A percentile compares a stretch with the other conserved stretches of the same genome.
Conservation (phyloP, 352 stramenopile species). For the Globisporangium lucens region DNA sequence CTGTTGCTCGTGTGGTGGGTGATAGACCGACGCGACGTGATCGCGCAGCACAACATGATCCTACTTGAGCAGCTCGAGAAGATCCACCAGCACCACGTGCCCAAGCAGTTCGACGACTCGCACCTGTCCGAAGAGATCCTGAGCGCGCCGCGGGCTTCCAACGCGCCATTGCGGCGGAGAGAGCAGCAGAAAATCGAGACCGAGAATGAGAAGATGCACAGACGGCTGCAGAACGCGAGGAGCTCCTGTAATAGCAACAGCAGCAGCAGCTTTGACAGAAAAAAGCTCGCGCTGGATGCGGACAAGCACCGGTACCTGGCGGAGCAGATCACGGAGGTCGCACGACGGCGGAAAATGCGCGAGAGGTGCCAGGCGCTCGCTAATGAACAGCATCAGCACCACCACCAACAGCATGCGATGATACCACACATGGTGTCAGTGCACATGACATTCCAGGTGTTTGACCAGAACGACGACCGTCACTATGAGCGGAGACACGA, state of each 20-base stretch:
- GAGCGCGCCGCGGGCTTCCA: constrained; percentile 34
- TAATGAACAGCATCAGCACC: not conserved
- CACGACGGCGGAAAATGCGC: constrained; percentile 36
- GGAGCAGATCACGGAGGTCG: constrained; percentile 56
- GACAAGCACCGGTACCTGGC: constrained; percentile 44
- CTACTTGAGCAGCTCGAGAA: constrained; percentile 47
- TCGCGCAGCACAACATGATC: constrained; percentile 47
- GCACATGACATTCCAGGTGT: not conserved
- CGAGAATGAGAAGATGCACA: constrained; percentile 50
- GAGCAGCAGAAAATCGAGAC: constrained; percentile 44
- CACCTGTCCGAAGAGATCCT: constrained; percentile 43
- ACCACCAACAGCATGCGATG: not conserved
- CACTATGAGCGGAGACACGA: not conserved
- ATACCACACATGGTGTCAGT: not conserved
- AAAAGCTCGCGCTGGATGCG: constrained; percentile 46
- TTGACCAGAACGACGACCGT: not conserved
- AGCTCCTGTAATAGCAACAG: constrained; percentile 27
- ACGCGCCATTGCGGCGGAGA: constrained; percentile 25
- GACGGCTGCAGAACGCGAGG: constrained; percentile 36
- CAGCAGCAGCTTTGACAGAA: constrained; percentile 20
- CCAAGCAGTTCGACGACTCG: constrained; percentile 62
- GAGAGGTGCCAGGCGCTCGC: constrained; percentile 28
- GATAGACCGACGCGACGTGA: constrained; percentile 45
- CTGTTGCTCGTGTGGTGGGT: not conserved
- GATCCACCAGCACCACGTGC: constrained; percentile 46